Evolutionary conservation across 2,329 filamentous ascomycete species (phyloP), one percentile per base, ranked within the genome.

Genomic region (Aspergillus fumigatus): DNA sequence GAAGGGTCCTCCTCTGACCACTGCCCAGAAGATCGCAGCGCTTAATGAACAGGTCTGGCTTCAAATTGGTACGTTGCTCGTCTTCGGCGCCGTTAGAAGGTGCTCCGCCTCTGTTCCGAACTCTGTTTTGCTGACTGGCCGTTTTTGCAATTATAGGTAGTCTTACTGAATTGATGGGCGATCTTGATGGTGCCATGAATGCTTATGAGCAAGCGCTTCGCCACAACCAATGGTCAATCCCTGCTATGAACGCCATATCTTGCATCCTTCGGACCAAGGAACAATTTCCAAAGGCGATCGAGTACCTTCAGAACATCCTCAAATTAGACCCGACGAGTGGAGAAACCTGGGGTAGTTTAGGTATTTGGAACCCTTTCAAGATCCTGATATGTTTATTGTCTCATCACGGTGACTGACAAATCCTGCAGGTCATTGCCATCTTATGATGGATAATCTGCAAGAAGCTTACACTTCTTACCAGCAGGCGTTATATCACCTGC

Each of bases 371-470:
- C 1, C n/a, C 27, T 8, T 50, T 32, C 51, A 21, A 27, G 25
- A 4, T 4, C 27, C 19, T 35, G 10, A 7, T 35, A 19, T 49
- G 17, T 38, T 4, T 29, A 17, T 11, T 38, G 9, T 32, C 14
- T 45, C 26, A 40, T 26, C 29, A 27, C n/a, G 25, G 21, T 35
- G 6, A 50, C 55, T 61, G 51, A 63, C 65, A 45, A 66, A 62
- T 25, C 26, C 53, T 51, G 14, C 65, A 93, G 91, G 94, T n/a
- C 94, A 97, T 73, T 97, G 94, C 77, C 96, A 93, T 72, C 81
- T 99, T 26, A 99, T 99, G 94, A 96, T 96, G 84, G 94, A 99
- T 70, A 93, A 97, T 68, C 78, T 97, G 35, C 94, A 97, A 75
- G 92, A 97, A 70, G 94, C 94, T 0, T 99, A 99, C 69, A 90